Conservation (phyloP, 306 rosid genomes). For the Delonix regia region DNA sequence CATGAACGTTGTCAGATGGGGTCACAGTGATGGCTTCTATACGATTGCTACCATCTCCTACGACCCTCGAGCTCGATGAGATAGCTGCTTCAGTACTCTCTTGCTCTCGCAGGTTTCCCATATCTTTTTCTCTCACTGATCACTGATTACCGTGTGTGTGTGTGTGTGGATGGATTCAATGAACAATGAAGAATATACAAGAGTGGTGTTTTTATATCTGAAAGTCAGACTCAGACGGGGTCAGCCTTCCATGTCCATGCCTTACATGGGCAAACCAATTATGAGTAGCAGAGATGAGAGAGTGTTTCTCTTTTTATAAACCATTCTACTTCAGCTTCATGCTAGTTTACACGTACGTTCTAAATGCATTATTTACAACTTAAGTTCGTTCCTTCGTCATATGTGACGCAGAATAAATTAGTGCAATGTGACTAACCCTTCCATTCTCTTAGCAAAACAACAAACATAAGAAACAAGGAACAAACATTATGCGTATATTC, state of each 20-base stretch:
- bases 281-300: no score
- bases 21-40: conserved; percentile 40
- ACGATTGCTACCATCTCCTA: conserved; percentile 41
- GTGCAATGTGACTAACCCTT: no score
- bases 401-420: no score
- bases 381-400: no score
- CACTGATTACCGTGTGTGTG: not conserved
- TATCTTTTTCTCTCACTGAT: not conserved
- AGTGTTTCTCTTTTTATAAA: no score
- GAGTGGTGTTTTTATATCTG: not conserved
- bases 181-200: not conserved
- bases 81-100: not conserved
- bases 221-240: not conserved
- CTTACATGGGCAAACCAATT: not conserved
- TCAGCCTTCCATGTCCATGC: conserved; percentile 27
- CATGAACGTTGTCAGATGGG: not conserved
- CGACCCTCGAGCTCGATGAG: not conserved
- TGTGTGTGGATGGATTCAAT: not conserved
- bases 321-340: no score
- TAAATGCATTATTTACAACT: no score
- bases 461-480: no score
- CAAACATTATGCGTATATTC: no score
- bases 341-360: no score
- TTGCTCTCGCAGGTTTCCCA: not conserved
- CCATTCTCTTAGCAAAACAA: no score